These are phyloP conservation scores for Colletotrichum viniferum DNA, from an alignment of 2,329 filamentous ascomycete species.

Conservation along the genomic window DNA sequence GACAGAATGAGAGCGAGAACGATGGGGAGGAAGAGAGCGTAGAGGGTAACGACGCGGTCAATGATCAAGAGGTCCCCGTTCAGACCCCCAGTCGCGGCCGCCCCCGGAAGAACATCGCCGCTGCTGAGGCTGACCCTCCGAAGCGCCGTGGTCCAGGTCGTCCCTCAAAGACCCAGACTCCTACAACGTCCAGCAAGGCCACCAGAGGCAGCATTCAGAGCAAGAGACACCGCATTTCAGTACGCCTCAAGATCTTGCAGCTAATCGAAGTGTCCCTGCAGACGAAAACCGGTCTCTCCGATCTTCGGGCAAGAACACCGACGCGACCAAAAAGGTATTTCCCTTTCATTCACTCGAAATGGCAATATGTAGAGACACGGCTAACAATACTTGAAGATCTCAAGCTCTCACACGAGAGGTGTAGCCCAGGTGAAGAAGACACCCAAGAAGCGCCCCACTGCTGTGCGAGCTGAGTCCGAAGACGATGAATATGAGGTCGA, in stretches of 20 bases:
- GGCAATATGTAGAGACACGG: not conserved
- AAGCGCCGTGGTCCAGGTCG: not conserved
- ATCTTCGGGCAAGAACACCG: not conserved
- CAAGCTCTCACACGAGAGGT: not conserved
- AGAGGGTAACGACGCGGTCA: not conserved
- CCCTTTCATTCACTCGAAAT: not conserved
- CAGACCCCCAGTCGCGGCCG: not conserved
- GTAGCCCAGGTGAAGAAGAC: not conserved
- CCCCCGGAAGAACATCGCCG: not conserved
- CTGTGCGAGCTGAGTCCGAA: not conserved
- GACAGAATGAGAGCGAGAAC: not conserved
- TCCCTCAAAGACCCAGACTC: not conserved
- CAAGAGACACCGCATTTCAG: not conserved
- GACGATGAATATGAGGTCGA: conserved; percentile 52
- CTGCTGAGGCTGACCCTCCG: not conserved
- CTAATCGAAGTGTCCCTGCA: not conserved
- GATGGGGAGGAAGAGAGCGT: not conserved
- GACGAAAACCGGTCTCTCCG: not conserved
- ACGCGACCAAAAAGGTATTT: not conserved
- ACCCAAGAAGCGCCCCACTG: not conserved
- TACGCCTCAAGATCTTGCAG: not conserved
- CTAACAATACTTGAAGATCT: not conserved
- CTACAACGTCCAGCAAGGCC: not conserved
- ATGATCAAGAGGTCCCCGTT: not conserved
- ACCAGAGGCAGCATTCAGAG: not conserved